These are phyloP conservation scores for Cladosporium sp. DNA, from an alignment of 2,329 filamentous ascomycete genomes.

Conservation along the genomic window DNA sequence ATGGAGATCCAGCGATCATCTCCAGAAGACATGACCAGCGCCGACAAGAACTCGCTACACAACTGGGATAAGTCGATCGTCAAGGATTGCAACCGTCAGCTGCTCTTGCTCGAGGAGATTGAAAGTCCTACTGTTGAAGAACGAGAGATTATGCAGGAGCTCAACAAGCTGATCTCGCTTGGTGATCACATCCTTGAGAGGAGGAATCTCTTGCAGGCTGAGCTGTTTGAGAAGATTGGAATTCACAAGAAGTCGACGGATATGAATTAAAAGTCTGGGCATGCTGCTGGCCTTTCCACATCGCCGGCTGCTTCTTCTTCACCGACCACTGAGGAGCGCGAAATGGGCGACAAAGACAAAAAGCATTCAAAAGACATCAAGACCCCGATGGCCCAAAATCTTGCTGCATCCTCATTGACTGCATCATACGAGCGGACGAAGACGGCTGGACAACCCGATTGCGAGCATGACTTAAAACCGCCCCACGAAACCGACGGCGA, in stretches of 20 bases:
- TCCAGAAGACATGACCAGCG: neutral
- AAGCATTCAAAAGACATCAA: neutral
- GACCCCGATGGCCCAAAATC: neutral
- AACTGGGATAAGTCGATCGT: constrained; percentile 15
- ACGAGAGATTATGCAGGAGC: constrained; percentile 15
- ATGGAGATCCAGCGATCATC: constrained; percentile 2
- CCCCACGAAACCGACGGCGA: neutral
- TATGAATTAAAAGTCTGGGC: neutral
- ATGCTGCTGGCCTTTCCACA: neutral
- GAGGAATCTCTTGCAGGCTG: neutral
- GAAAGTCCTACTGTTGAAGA: constrained; percentile 10
- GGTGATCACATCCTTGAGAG: constrained; percentile 15
- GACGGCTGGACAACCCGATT: neutral
- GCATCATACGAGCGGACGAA: no score
- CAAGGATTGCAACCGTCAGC: constrained; percentile 10
- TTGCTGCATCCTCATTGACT: no score
- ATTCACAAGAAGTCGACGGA: neutral
- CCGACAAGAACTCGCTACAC: constrained; percentile 13
- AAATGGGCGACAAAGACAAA: no score
- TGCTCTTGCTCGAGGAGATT: constrained; percentile 12
- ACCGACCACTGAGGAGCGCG: no score
- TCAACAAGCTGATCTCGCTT: constrained; percentile 13
- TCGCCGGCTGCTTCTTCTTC: no score
- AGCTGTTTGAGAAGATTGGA: neutral
- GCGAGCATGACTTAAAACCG: neutral